Percentiles rank a stretch among this genome's conserved stretches.
Conservation (phyloP, 257 asterid species). For the Fraxinus americana region DNA sequence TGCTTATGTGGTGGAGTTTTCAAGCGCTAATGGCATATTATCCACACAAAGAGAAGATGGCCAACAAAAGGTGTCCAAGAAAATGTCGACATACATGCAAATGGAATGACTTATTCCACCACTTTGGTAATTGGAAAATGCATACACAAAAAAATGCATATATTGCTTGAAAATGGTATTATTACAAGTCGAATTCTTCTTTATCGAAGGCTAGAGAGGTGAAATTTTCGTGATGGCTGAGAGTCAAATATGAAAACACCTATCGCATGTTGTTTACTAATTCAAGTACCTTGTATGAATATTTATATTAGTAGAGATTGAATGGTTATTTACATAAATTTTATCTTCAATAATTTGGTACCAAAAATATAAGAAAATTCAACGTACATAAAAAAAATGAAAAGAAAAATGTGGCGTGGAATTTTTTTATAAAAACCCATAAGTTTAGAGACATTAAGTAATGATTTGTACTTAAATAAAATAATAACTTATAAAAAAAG, state of each 20-base stretch:
- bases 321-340: not conserved
- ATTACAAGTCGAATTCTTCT: not conserved
- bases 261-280: not conserved
- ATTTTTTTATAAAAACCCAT: too few relatives aligned
- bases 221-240: not conserved
- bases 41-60: constrained; percentile 27
- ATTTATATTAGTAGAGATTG: not conserved
- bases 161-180: too few relatives aligned
- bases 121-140: not conserved
- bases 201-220: not conserved
- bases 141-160: not conserved
- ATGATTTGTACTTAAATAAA: not conserved
- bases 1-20: constrained; percentile 9
- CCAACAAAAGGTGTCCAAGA: not conserved
- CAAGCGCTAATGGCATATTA: constrained; percentile 1
- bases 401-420: not conserved
- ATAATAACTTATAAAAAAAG: not conserved
- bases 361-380: not conserved
- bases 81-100: not conserved
- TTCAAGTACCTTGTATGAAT: not conserved
- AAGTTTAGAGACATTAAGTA: too few relatives aligned
- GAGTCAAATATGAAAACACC: not conserved
- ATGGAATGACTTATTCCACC: not conserved
- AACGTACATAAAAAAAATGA: not conserved
- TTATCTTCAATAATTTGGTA: not conserved